A percentile compares a stretch with the other conserved stretches of the same genome.
phyloP scores from a whole-genome alignment of 1,284 basidiomycete species.

The Malassezia sp. region DNA sequence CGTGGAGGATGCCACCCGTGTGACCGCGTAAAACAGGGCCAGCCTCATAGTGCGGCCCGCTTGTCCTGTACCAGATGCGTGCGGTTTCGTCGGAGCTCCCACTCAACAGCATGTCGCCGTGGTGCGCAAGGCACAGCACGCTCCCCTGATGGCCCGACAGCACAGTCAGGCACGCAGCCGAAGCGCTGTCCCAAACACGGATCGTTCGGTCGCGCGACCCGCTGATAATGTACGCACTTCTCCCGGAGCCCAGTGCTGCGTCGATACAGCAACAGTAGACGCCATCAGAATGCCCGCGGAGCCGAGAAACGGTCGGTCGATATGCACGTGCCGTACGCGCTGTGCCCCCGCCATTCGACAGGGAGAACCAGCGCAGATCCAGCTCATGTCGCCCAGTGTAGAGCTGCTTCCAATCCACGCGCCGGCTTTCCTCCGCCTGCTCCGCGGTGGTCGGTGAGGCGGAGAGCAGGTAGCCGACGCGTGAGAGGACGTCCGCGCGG shows the following conservation, averaged over 20 bases:
- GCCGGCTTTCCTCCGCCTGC: background rate
- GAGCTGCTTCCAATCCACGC: slow-evolving; percentile 1
- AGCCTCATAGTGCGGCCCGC: background rate
- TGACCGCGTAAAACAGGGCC: slow-evolving; percentile 5
- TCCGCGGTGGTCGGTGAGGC: background rate
- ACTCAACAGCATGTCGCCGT: slow-evolving; percentile 1
- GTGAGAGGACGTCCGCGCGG: background rate
- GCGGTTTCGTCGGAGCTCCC: slow-evolving; percentile 14
- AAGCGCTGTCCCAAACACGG: slow-evolving; percentile 8
- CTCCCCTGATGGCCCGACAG: slow-evolving; percentile 7
- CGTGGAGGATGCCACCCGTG: slow-evolving; percentile 4
- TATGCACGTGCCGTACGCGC: background rate
- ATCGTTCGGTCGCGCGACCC: slow-evolving; percentile 13
- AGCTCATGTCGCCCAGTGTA: slow-evolving; percentile 8
- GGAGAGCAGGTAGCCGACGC: background rate
- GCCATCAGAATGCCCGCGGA: slow-evolving; percentile 9
- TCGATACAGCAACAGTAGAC: slow-evolving; percentile 9
- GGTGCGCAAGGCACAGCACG: slow-evolving; percentile 4
- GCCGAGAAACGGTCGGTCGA: background rate
- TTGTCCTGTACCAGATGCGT: background rate
- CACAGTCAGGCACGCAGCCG: slow-evolving; percentile 2
- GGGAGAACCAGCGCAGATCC: slow-evolving; percentile 7
- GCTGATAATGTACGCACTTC: slow-evolving; percentile 2
- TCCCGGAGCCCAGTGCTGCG: background rate
- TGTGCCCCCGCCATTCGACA: background rate